phyloP scores from a whole-genome alignment of 2,329 filamentous ascomycete genomes.

The Cadophora luteo-olivacea region DNA sequence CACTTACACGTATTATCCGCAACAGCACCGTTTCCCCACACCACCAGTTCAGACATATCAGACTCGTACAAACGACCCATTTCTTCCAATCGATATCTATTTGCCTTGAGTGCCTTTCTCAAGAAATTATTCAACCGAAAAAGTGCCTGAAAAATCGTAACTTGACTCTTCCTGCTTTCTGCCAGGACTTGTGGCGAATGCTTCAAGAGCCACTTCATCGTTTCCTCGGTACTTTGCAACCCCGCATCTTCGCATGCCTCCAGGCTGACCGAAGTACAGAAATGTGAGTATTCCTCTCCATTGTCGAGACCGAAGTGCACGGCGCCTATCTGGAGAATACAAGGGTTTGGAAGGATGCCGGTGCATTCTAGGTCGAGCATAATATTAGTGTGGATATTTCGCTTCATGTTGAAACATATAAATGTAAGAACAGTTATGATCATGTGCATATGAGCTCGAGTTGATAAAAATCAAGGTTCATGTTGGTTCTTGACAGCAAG shows the following conservation, averaged over 20 bases:
- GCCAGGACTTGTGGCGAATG: slow-evolving; percentile 28
- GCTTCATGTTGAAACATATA: slow-evolving; percentile 8
- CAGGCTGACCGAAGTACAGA: slow-evolving; percentile 26
- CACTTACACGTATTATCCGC: slow-evolving; percentile 30
- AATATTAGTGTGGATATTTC: slow-evolving; percentile 32
- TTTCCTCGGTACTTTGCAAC: slow-evolving; percentile 7
- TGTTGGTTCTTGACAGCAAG: background rate
- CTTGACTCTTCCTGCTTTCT: slow-evolving; percentile 18
- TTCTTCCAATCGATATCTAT: slow-evolving; percentile 16
- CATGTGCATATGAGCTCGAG: background rate
- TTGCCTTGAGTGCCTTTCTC: background rate
- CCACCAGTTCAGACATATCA: slow-evolving; percentile 25
- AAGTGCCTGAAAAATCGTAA: slow-evolving; percentile 24
- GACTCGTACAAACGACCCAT: background rate
- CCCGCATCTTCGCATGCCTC: slow-evolving; percentile 25
- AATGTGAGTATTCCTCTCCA: slow-evolving; percentile 25
- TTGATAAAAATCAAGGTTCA: background rate
- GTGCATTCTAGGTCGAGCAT: slow-evolving; percentile 36
- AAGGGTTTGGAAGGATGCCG: slow-evolving; percentile 25
- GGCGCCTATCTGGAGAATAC: slow-evolving; percentile 30
- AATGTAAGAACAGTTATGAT: background rate
- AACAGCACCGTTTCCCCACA: slow-evolving; percentile 33
- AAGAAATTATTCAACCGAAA: slow-evolving; percentile 28
- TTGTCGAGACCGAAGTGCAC: slow-evolving; percentile 33
- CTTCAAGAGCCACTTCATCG: slow-evolving; percentile 20